Percentiles rank a stretch among this genome's conserved stretches.
Conservation (phyloP, 73 alveolate genomes). For the Paramecium biaurelia region DNA sequence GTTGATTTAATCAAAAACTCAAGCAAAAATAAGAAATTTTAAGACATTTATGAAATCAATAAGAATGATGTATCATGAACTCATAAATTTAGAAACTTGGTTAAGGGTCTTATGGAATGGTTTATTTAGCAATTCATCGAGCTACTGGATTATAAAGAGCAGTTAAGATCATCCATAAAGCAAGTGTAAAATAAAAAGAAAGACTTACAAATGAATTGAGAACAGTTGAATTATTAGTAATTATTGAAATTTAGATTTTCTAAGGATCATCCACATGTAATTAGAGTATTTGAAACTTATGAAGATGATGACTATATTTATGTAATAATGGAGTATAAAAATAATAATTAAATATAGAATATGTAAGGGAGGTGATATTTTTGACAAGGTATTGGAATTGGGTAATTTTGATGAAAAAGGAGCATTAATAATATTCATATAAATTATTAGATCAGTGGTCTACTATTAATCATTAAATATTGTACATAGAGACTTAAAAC, state of each 20-base stretch:
- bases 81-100: slow-evolving; percentile 7
- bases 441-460: slow-evolving; percentile 53
- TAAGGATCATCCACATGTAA: slow-evolving; percentile 63
- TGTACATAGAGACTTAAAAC: slow-evolving; percentile 60
- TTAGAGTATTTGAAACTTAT: slow-evolving; percentile 47
- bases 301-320: slow-evolving; percentile 59
- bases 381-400: slow-evolving; percentile 47
- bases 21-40: background rate
- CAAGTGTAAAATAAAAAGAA: slow-evolving; percentile 31
- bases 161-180: background rate
- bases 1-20: background rate
- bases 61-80: background rate
- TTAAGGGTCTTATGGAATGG: slow-evolving; percentile 44
- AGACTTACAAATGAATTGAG: background rate
- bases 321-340: slow-evolving; percentile 48
- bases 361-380: slow-evolving; percentile 66
- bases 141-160: background rate
- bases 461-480: slow-evolving; percentile 34
- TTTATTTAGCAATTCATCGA: background rate
- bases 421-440: slow-evolving; percentile 36
- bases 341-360: background rate
- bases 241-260: background rate
- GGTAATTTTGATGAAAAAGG: slow-evolving; percentile 48
- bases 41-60: background rate
- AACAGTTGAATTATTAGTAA: background rate